Evolutionary conservation across 345 rosid genomes (phyloP).

Genomic region (Hibiscus mutabilis): DNA sequence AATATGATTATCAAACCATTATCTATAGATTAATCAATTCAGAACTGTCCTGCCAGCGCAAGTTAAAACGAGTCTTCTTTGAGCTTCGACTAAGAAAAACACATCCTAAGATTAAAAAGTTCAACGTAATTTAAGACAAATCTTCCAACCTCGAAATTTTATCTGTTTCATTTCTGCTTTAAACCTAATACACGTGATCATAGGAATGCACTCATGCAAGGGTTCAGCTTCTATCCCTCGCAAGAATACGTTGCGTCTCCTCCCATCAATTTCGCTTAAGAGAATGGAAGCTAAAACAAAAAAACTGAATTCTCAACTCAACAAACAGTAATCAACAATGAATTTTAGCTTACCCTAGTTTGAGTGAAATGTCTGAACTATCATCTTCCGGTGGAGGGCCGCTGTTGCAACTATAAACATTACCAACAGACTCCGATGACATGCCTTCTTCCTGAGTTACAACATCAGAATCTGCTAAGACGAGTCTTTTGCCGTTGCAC

Average conservation of each 20-base stretch:
- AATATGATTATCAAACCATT: no score
- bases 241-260: neutral
- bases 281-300: constrained; percentile 11
- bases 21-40: no score
- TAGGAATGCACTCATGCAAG: neutral
- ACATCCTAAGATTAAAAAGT: neutral
- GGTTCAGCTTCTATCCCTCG: neutral
- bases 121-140: neutral
- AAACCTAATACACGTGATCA: neutral
- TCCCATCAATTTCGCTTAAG: neutral
- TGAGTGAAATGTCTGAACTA: constrained; percentile 49
- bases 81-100: neutral
- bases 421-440: constrained; percentile 51
- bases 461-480: constrained; percentile 19
- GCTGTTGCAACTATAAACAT: constrained; percentile 48
- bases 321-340: neutral
- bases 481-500: constrained; percentile 30
- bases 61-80: neutral
- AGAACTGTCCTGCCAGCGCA: no score
- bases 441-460: constrained; percentile 48
- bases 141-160: neutral
- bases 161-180: neutral
- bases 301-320: no score
- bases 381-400: constrained; percentile 56
- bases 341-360: constrained; percentile 30